Evolutionary conservation across 2,329 filamentous ascomycete species (phyloP).

Genomic region (Beauveria pseudobassiana): DNA sequence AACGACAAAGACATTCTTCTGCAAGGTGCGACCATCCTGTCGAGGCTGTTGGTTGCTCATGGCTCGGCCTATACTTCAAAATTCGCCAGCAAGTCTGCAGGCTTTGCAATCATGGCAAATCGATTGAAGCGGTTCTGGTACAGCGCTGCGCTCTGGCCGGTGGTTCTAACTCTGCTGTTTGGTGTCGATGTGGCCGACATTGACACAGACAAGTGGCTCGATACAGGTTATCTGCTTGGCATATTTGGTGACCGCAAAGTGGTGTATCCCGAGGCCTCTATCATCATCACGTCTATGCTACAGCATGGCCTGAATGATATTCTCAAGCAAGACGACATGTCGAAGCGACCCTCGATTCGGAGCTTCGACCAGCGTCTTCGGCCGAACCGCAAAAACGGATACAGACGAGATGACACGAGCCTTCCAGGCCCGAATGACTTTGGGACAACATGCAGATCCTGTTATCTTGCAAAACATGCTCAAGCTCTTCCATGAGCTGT

Average conservation of each 20-base stretch:
- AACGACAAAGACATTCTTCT: slow-evolving; percentile 77
- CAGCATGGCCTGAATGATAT: slow-evolving; percentile 73
- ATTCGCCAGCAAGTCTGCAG: slow-evolving; percentile 75
- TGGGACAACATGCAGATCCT: slow-evolving; percentile 23
- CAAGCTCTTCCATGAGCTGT: slow-evolving; percentile 70
- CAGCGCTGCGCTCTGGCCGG: slow-evolving; percentile 73
- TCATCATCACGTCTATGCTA: slow-evolving; percentile 78
- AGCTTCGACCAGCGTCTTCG: not conserved
- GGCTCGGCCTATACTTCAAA: slow-evolving; percentile 76
- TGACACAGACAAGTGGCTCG: slow-evolving; percentile 65
- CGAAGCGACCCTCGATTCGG: not conserved
- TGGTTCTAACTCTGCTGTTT: slow-evolving; percentile 84
- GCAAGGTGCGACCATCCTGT: slow-evolving; percentile 73
- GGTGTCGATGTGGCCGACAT: slow-evolving; percentile 71
- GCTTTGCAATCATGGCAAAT: slow-evolving; percentile 78
- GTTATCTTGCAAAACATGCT: slow-evolving; percentile 68
- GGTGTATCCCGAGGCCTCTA: slow-evolving; percentile 67
- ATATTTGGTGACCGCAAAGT: slow-evolving; percentile 64
- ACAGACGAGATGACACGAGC: not conserved
- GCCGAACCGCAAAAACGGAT: not conserved
- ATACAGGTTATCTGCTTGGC: slow-evolving; percentile 65
- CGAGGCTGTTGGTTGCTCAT: slow-evolving; percentile 74
- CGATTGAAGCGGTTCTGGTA: slow-evolving; percentile 85
- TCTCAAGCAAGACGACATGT: slow-evolving; percentile 43
- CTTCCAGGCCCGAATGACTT: slow-evolving; percentile 11